Conservation (phyloP, 805 yeast species). For the Candida ipomoeae region DNA sequence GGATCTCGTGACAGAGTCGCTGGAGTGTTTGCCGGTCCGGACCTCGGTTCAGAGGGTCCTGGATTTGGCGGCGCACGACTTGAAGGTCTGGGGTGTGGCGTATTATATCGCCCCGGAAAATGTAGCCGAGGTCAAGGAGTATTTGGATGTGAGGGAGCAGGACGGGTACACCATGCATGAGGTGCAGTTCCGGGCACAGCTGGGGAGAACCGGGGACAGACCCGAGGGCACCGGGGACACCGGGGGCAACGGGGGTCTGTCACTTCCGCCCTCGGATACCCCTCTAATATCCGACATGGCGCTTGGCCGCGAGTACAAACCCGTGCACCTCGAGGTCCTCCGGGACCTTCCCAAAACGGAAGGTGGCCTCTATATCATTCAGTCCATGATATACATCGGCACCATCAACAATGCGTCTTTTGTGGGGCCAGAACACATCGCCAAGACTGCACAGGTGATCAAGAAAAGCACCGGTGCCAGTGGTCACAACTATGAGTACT, state of each 20-base stretch:
- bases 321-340: conserved; percentile 6
- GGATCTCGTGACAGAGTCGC: neutral
- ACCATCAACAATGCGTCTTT: conserved; percentile 77
- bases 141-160: conserved; percentile 79
- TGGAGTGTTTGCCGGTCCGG: conserved; percentile 7
- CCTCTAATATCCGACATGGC: neutral
- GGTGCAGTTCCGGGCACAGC: conserved; percentile 54
- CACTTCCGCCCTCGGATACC: too few species aligned
- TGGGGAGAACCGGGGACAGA: neutral
- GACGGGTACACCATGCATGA: conserved; percentile 77
- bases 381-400: conserved; percentile 75
- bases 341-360: conserved; percentile 14
- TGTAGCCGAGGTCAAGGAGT: conserved; percentile 58
- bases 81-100: conserved; percentile 75
- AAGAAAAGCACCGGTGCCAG: conserved; percentile 65
- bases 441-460: conserved; percentile 59
- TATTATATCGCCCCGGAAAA: conserved; percentile 68
- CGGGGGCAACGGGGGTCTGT: too few species aligned
- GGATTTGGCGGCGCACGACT: conserved; percentile 35
- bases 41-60: conserved; percentile 10
- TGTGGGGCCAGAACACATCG: conserved; percentile 71
- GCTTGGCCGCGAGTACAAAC: neutral
- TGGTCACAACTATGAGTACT: conserved; percentile 74
- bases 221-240: too few species aligned
- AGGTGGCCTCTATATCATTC: conserved; percentile 41